A percentile compares a stretch with the other conserved stretches of the same genome.
phyloP scores from a whole-genome alignment of 164 flowering plant genomes.

The Chloranthus sessilifolius region DNA sequence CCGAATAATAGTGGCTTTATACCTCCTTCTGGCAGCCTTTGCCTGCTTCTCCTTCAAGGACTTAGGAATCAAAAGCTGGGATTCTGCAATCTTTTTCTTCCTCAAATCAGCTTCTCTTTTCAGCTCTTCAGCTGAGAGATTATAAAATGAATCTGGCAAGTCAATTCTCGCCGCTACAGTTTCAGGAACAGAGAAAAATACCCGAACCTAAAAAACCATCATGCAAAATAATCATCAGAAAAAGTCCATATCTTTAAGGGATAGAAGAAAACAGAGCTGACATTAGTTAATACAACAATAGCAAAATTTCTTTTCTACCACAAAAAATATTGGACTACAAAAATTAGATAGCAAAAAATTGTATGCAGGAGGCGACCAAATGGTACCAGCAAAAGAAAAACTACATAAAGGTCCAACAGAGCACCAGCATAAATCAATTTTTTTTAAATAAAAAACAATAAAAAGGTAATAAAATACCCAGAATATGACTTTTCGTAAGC shows the following conservation, averaged over 20 bases:
- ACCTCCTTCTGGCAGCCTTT: conserved; percentile 63
- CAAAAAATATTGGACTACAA: too few species aligned
- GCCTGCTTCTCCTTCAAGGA: conserved; percentile 90
- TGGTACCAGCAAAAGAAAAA: too few species aligned
- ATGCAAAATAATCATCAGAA: conserved; percentile 12
- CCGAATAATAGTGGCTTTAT: conserved; percentile 57
- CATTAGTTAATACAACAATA: too few species aligned
- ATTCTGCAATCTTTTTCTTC: conserved; percentile 80
- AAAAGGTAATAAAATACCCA: too few species aligned
- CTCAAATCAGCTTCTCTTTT: conserved; percentile 77
- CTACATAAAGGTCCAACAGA: too few species aligned
- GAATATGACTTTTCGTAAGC: too few species aligned
- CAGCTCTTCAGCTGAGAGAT: conserved; percentile 62
- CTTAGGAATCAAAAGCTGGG: conserved; percentile 83
- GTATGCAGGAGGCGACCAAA: too few species aligned
- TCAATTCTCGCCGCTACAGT: conserved; percentile 69
- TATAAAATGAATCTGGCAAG: conserved; percentile 82
- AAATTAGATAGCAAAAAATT: too few species aligned
- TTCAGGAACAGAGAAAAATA: conserved; percentile 84
- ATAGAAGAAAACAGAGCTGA: too few species aligned
- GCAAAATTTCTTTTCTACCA: too few species aligned
- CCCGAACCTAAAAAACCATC: conserved; percentile 41
- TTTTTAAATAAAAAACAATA: not conserved
- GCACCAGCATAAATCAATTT: too few species aligned
- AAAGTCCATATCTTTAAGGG: conserved; percentile 5